Evolutionary conservation across 768 basidiomycete genomes (phyloP).

Genomic region (Boletus tylopilopsis): DNA sequence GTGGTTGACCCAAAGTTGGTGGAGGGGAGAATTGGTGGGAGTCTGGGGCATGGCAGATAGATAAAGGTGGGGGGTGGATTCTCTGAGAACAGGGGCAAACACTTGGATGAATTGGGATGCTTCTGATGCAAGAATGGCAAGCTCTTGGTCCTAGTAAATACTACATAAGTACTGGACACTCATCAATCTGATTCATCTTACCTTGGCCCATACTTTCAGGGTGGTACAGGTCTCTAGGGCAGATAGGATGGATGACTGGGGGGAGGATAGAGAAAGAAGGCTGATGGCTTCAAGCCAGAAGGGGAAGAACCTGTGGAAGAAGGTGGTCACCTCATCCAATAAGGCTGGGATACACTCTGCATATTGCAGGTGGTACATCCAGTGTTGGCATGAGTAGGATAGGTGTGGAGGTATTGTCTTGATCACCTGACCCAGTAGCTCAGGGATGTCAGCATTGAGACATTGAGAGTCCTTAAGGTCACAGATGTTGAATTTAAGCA

Average conservation of each 20-base stretch:
- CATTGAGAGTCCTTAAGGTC: neutral
- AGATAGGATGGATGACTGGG: neutral
- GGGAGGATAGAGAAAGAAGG: constrained; percentile 1
- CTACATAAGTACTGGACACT: too few species aligned
- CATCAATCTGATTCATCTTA: too few species aligned
- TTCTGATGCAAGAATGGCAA: neutral
- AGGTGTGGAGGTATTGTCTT: neutral
- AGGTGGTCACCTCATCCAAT: neutral
- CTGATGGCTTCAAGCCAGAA: constrained; percentile 26
- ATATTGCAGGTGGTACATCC: neutral
- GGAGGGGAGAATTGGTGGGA: too few species aligned
- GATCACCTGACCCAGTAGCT: neutral
- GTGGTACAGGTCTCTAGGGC: neutral
- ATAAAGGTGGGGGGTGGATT: too few species aligned
- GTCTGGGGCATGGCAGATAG: too few species aligned
- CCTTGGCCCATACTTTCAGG: too few species aligned
- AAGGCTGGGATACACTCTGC: neutral
- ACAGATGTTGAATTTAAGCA: neutral
- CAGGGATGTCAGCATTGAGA: too few species aligned
- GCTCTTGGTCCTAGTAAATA: neutral
- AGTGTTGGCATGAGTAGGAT: neutral
- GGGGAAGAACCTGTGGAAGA: neutral
- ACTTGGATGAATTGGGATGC: neutral
- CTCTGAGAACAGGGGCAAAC: too few species aligned
- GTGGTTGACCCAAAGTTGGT: too few species aligned